Evolutionary conservation across 805 yeast species (phyloP).

Genomic region (Hanseniaspora hatyaiensis): DNA sequence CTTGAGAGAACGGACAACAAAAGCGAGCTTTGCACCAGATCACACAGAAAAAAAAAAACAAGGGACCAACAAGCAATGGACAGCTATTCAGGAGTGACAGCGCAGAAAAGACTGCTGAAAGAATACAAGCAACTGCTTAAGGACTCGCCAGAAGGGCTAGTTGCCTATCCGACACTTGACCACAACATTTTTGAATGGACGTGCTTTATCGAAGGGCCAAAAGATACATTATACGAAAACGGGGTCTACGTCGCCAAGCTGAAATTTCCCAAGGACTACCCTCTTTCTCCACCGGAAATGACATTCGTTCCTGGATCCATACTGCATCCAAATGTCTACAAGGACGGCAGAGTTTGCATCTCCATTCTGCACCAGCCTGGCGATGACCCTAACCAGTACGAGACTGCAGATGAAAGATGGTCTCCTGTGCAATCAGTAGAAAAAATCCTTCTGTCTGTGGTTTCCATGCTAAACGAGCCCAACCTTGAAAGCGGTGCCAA

Average conservation of each 20-base stretch:
- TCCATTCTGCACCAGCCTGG: conserved; percentile 94
- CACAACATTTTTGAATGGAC: conserved; percentile 72
- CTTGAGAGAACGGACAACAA: too few species aligned
- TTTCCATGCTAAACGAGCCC: conserved; percentile 95
- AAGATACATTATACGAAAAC: conserved; percentile 73
- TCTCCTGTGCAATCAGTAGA: conserved; percentile 97
- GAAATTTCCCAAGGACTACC: conserved; percentile 67
- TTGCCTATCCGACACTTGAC: conserved; percentile 80
- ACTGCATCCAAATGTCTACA: conserved; percentile 85
- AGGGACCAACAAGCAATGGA: not conserved
- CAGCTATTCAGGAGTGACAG: conserved; percentile 37
- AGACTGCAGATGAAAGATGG: conserved; percentile 93
- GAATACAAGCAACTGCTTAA: conserved; percentile 77
- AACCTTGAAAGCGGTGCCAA: conserved; percentile 95
- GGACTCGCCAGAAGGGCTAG: conserved; percentile 89
- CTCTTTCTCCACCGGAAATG: conserved; percentile 69
- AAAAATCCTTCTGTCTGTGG: conserved; percentile 80
- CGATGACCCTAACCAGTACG: conserved; percentile 92
- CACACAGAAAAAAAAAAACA: not conserved
- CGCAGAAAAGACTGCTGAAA: conserved; percentile 74
- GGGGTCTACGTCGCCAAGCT: conserved; percentile 75
- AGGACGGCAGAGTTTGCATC: conserved; percentile 92
- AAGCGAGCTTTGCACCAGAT: too few species aligned
- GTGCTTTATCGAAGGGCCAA: conserved; percentile 72
- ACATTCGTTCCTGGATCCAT: conserved; percentile 61